Conservation (phyloP, 352 stramenopile species). For the Thraustochytrium striatum region DNA sequence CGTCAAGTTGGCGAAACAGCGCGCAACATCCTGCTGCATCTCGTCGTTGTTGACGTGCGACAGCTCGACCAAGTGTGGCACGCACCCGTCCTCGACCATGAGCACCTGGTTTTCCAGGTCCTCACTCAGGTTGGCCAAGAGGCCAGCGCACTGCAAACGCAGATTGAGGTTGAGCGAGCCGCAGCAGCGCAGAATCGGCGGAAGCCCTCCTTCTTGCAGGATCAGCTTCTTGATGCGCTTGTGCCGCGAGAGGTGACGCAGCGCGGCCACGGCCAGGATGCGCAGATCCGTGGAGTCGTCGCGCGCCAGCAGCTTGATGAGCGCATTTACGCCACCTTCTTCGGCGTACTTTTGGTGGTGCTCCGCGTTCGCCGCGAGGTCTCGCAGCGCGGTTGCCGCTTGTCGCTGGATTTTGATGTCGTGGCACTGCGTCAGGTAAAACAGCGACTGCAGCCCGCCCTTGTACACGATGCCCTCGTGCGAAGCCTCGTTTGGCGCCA, state of each 20-base stretch:
- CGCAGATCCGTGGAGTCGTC: conserved; percentile 80
- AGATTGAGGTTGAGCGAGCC: conserved; percentile 78
- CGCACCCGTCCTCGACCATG: conserved; percentile 83
- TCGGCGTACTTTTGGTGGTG: conserved; percentile 77
- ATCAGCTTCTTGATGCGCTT: conserved; percentile 77
- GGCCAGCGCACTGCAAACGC: conserved; percentile 81
- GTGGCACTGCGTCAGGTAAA: conserved; percentile 79
- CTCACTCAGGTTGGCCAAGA: conserved; percentile 88
- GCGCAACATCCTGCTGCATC: conserved; percentile 86
- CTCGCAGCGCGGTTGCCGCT: conserved; percentile 75
- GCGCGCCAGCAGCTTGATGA: conserved; percentile 79
- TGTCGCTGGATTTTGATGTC: conserved; percentile 85
- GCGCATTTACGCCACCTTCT: conserved; percentile 72
- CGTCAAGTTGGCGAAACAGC: conserved; percentile 83
- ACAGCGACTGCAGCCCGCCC: conserved; percentile 80
- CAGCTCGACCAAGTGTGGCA: conserved; percentile 73
- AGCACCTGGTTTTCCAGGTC: conserved; percentile 76
- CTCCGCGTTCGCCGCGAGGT: conserved; percentile 78
- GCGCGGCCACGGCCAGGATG: conserved; percentile 73
- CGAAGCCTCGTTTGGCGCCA: conserved; percentile 80
- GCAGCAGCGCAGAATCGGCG: conserved; percentile 78
- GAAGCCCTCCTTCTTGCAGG: conserved; percentile 70
- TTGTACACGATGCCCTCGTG: conserved; percentile 76
- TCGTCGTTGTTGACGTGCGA: conserved; percentile 73
- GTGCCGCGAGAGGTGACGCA: conserved; percentile 80